These are phyloP conservation scores for Bolboschoenoplectus hybrid DNA, from an alignment of 202 grass and related monocot genomes.

Conservation along the genomic window DNA sequence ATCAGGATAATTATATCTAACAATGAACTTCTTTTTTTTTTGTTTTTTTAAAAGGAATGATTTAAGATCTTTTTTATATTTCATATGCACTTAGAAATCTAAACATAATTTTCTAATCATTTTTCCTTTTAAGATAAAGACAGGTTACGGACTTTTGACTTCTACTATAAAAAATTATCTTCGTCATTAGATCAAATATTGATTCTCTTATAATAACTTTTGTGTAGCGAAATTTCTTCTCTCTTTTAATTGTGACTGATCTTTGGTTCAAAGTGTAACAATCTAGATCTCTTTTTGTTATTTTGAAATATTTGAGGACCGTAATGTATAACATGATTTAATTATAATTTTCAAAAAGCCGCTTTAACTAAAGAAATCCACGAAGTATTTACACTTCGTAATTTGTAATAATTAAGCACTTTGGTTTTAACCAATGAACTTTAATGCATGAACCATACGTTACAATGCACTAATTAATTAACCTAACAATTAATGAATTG, in stretches of 20 bases:
- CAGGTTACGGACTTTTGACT: background rate
- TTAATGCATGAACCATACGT: background rate
- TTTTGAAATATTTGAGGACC: background rate
- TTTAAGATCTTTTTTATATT: background rate
- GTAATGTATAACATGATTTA: background rate
- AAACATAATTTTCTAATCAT: background rate
- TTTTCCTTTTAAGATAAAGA: too few species aligned
- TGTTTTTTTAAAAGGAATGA: background rate
- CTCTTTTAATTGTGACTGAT: too few species aligned
- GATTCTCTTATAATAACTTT: too few species aligned
- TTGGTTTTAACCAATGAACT: background rate
- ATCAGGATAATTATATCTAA: background rate
- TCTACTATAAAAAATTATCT: background rate
- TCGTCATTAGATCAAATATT: too few species aligned
- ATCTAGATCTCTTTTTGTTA: background rate
- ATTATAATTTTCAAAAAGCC: constrained; percentile 9
- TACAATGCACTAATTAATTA: constrained; percentile 10
- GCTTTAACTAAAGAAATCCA: constrained; percentile 5
- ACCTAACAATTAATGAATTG: background rate
- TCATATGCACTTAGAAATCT: background rate
- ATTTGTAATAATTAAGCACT: constrained; percentile 13
- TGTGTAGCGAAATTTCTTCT: too few species aligned
- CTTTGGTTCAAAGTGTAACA: background rate
- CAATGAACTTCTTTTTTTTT: background rate
- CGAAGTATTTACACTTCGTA: background rate